Evolutionary conservation across 164 flowering plant species (phyloP).

Genomic region (Protea cynaroides): DNA sequence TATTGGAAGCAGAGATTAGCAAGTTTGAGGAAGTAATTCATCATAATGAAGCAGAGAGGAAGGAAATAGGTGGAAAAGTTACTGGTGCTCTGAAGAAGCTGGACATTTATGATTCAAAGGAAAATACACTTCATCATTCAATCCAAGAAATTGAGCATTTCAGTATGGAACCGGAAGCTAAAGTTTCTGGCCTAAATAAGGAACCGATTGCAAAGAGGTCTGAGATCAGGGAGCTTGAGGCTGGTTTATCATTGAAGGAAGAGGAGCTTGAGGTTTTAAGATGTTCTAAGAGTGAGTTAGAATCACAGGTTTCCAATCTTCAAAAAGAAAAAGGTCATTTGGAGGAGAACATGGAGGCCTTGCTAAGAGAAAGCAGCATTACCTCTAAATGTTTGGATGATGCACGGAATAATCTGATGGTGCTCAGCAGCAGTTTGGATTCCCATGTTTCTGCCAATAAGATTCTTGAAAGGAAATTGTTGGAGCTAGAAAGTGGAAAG

Average conservation of each 20-base stretch:
- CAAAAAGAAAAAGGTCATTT: slow-evolving; percentile 36
- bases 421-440: slow-evolving; percentile 39
- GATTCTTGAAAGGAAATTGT: slow-evolving; percentile 41
- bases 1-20: slow-evolving; percentile 30
- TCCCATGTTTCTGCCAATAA: slow-evolving; percentile 46
- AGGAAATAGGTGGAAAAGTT: slow-evolving; percentile 10
- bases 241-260: slow-evolving; percentile 28
- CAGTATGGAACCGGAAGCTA: slow-evolving; percentile 23
- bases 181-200: slow-evolving; percentile 19
- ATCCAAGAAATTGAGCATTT: slow-evolving; percentile 25
- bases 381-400: slow-evolving; percentile 45
- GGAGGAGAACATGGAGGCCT: slow-evolving; percentile 33
- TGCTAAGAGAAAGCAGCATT: slow-evolving; percentile 30
- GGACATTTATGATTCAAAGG: slow-evolving; percentile 14
- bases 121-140: slow-evolving; percentile 10
- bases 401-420: slow-evolving; percentile 33
- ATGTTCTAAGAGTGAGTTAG: slow-evolving; percentile 24
- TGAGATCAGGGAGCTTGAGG: slow-evolving; percentile 30
- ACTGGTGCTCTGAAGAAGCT: slow-evolving; percentile 18
- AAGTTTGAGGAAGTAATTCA: slow-evolving; percentile 22
- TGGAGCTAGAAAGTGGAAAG: slow-evolving; percentile 46
- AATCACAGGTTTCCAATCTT: slow-evolving; percentile 35
- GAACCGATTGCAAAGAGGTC: slow-evolving; percentile 24
- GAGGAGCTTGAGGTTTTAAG: slow-evolving; percentile 34
- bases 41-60: slow-evolving; percentile 17